Base-by-base conservation (phyloP, 2,329 filamentous ascomycete genomes). In the Xylaria sp. region DNA sequence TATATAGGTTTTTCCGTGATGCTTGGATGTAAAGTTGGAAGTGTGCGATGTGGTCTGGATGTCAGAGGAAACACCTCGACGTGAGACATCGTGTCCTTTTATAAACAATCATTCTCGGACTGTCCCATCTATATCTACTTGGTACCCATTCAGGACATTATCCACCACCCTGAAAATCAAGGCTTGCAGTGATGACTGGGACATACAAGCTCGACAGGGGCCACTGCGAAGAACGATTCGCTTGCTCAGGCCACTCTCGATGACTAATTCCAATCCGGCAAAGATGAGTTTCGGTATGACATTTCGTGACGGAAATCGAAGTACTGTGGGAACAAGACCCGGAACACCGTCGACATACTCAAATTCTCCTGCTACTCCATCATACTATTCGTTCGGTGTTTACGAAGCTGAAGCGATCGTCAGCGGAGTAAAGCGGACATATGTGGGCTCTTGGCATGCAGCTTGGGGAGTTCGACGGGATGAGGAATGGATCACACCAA, bases 21-120 rank as follows among this genome's bases (percentile, higher is more conserved):
- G 15, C n/a, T 60, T 39, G 44, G 34, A 5, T 54, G 10, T 18
- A 2, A 3, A 28, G 44, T 55, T 18, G 8, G 1, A 39, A 25
- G 18, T 51, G 34, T 61, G 39, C 7, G 28, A 44, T 44, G 39
- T 65, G 23, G 7, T 39, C 18, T 25, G 8, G 20, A 50, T 28
- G 20, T 44, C 7, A 23, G 41, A 61, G 13, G 34, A 41, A 60
- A 18, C n/a, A 51, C 34, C 41, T 44, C 23, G 2, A 34, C 8
- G 37, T 13, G 56, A 62, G 57, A 15, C 58, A 41, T 44, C 10
- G 15, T 23, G 46, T 6, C 31, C 28, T 44, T 63, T 69, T 69
- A 69, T 34, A 46, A n/a, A 46, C 41, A 18, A 55, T 20, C 57
- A 41, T 52, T 20, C 12, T 23, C 23, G 23, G 13, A 7, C 1